Conservation (phyloP, 805 yeast species). For the Pichia manshurica region DNA sequence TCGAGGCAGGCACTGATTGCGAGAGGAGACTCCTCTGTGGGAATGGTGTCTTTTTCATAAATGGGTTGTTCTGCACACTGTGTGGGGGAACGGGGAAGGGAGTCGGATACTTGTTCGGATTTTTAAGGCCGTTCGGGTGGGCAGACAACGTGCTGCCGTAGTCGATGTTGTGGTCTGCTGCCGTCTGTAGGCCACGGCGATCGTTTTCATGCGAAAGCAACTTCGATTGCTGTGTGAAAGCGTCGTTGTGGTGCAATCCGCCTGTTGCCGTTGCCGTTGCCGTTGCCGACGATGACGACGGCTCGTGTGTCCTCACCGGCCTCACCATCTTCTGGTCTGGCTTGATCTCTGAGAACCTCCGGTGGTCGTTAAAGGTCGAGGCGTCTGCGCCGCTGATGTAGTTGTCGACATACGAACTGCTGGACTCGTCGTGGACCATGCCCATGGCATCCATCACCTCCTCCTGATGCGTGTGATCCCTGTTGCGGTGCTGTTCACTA, state of each 20-base stretch:
- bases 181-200: not conserved
- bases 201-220: conserved; percentile 4
- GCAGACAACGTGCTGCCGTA: not conserved
- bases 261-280: not conserved
- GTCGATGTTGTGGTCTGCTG: not conserved
- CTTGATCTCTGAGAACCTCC: conserved; percentile 4
- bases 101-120: not conserved
- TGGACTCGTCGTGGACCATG: conserved; percentile 8
- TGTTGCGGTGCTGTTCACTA: not conserved
- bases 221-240: conserved; percentile 9
- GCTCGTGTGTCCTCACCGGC: not conserved
- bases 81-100: not conserved
- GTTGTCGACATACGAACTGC: not conserved
- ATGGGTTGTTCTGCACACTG: conserved; percentile 1
- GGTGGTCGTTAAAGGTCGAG: conserved; percentile 7
- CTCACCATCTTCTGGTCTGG: conserved; percentile 9
- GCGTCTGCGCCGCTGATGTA: not conserved
- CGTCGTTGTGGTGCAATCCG: not conserved
- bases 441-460: conserved; percentile 16
- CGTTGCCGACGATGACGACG: not conserved
- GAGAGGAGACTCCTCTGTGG: conserved; percentile 5
- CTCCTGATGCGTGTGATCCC: not conserved
- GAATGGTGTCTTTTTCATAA: not conserved
- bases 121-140: not conserved
- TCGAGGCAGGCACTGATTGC: conserved; percentile 8